Conservation (phyloP, 768 basidiomycete genomes). For the Pleurotus cornucopiae region DNA sequence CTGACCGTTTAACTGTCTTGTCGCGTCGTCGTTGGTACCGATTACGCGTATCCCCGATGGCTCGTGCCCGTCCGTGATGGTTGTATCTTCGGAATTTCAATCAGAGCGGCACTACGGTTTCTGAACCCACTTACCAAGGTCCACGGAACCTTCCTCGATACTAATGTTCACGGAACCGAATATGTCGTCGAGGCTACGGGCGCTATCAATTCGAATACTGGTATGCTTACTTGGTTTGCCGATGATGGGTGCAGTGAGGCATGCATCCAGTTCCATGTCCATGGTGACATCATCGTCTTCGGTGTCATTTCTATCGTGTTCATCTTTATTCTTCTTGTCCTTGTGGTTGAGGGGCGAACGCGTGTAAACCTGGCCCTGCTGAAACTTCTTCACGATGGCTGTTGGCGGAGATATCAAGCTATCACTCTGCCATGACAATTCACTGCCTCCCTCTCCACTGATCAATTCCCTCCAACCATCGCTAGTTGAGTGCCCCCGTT, state of each 20-base stretch:
- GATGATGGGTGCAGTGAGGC: not conserved
- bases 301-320: not conserved
- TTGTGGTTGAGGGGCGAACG: not conserved
- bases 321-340: not conserved
- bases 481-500: not conserved
- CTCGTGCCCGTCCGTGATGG: no score
- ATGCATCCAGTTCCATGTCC: slow-evolving; percentile 6
- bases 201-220: not conserved
- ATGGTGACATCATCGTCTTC: slow-evolving; percentile 1
- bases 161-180: slow-evolving; percentile 6
- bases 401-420: slow-evolving; percentile 7
- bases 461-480: not conserved
- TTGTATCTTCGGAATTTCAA: not conserved
- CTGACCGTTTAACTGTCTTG: no score
- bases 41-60: no score
- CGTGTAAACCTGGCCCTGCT: not conserved
- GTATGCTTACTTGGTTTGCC: not conserved
- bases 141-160: not conserved
- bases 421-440: slow-evolving; percentile 3
- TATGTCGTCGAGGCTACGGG: not conserved
- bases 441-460: not conserved
- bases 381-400: not conserved
- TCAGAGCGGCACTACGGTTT: not conserved
- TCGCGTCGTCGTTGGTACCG: no score
- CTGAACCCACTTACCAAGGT: not conserved